These are phyloP conservation scores for Saposhnikovia divaricata DNA, from an alignment of 129 eudicot species.

Conservation along the genomic window DNA sequence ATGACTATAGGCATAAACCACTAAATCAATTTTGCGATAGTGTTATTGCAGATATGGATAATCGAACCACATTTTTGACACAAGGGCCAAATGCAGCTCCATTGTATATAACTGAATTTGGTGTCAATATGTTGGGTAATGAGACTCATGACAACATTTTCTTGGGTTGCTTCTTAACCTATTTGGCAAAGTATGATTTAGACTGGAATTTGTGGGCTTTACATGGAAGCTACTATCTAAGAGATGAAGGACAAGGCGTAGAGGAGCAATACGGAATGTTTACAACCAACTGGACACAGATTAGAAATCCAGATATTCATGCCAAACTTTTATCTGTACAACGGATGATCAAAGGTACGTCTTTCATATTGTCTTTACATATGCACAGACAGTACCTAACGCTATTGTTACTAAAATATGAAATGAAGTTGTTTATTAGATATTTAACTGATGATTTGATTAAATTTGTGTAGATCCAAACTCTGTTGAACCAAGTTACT, in stretches of 20 bases:
- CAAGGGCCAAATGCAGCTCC: conserved; percentile 27
- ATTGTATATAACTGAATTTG: conserved; percentile 18
- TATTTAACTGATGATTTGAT: neutral
- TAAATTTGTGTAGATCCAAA: conserved; percentile 35
- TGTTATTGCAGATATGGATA: conserved; percentile 15
- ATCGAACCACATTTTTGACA: conserved; percentile 22
- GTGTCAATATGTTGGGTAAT: conserved; percentile 1
- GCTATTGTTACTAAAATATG: too few relatives aligned
- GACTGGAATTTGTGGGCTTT: conserved; percentile 65
- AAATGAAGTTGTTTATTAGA: neutral
- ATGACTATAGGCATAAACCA: conserved; percentile 18
- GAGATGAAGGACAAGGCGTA: conserved; percentile 25
- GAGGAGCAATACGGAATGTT: conserved; percentile 45
- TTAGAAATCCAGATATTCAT: conserved; percentile 27
- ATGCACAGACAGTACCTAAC: too few relatives aligned
- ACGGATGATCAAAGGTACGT: conserved; percentile 31
- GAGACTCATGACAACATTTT: conserved; percentile 4
- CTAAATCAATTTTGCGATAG: conserved; percentile 22
- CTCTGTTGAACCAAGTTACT: conserved; percentile 11
- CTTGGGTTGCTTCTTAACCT: conserved; percentile 20
- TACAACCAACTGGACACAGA: conserved; percentile 28
- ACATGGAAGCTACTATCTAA: conserved; percentile 48
- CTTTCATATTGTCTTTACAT: neutral
- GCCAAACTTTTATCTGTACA: conserved; percentile 17
- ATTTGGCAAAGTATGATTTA: conserved; percentile 45